phyloP scores from a whole-genome alignment of 371 early-diverging fungal species.

The Haplosporangium sp. region DNA sequence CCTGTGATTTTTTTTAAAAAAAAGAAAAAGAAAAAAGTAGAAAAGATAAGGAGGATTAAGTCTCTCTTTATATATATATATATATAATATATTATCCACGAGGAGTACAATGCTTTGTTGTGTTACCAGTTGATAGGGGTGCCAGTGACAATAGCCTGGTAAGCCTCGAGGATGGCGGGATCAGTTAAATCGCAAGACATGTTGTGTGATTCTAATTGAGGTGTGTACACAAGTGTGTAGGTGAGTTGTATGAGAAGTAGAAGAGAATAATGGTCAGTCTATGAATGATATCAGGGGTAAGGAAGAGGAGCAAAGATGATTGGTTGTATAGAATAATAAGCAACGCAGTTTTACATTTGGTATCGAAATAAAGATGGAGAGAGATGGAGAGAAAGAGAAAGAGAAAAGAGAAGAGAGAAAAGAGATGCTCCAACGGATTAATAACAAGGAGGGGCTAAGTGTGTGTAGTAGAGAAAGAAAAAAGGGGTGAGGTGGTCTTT shows the following conservation, averaged over 20 bases:
- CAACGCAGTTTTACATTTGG: not conserved
- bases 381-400: constrained; percentile 2
- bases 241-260: too few species aligned
- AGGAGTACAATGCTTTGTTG: not conserved
- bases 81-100: not conserved
- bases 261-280: not conserved
- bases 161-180: constrained; percentile 70
- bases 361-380: not conserved
- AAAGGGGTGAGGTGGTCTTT: too few species aligned
- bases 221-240: not conserved
- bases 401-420: not conserved
- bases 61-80: not conserved
- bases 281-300: too few species aligned
- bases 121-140: constrained; percentile 68
- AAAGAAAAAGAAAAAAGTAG: not conserved
- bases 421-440: too few species aligned
- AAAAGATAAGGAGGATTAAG: not conserved
- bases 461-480: too few species aligned
- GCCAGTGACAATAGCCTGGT: constrained; percentile 68
- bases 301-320: not conserved
- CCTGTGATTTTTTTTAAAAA: constrained; percentile 54
- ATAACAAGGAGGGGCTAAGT: too few species aligned
- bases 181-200: constrained; percentile 81
- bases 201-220: not conserved
- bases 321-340: not conserved